phyloP scores from a whole-genome alignment of 495 filamentous ascomycete genomes.

The Apiosordaria backusii region DNA sequence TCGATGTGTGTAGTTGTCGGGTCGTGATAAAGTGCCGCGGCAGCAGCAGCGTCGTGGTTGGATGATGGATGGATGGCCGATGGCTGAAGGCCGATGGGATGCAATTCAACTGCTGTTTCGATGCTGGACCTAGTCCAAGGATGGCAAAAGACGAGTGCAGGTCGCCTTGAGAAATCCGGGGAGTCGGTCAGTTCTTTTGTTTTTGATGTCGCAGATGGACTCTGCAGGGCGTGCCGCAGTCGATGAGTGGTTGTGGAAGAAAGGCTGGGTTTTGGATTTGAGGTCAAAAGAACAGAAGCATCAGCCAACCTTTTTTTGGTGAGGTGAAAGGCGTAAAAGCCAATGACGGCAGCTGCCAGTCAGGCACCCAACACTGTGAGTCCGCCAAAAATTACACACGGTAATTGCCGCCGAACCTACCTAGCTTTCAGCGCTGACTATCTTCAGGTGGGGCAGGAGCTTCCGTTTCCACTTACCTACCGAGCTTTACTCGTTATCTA shows the following conservation, averaged over 20 bases:
- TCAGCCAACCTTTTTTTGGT: constrained; percentile 27
- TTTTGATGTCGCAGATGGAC: constrained; percentile 15
- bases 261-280: not conserved
- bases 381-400: constrained; percentile 25
- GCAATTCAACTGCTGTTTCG: constrained; percentile 7
- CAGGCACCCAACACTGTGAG: constrained; percentile 25
- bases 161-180: constrained; percentile 27
- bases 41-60: constrained; percentile 2
- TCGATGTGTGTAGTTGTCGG: not conserved
- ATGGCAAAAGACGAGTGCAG: constrained; percentile 38
- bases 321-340: constrained; percentile 18
- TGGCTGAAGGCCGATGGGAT: constrained; percentile 7
- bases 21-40: constrained; percentile 9
- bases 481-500: not conserved
- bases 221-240: not conserved
- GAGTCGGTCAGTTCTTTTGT: constrained; percentile 10
- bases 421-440: not conserved
- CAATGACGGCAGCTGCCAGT: constrained; percentile 35
- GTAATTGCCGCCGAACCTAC: constrained; percentile 28
- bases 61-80: not conserved
- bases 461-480: not conserved
- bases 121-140: constrained; percentile 12
- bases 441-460: constrained; percentile 15
- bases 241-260: not conserved
- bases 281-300: constrained; percentile 16